A percentile compares a stretch with the other conserved stretches of the same genome.
phyloP scores from a whole-genome alignment of 345 rosid species.

The Reutealis trisperma region DNA sequence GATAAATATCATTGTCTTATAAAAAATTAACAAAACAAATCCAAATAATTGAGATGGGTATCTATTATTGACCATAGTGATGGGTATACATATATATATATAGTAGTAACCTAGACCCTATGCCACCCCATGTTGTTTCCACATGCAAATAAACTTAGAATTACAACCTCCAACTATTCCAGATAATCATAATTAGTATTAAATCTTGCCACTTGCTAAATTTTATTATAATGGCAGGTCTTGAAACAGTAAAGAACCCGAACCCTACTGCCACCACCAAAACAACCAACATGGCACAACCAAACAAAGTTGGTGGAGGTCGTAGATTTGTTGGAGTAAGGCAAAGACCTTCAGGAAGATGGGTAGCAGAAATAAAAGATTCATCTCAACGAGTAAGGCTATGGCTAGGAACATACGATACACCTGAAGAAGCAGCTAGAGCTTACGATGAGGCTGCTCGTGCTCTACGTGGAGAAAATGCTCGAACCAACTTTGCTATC shows the following conservation, averaged over 20 bases:
- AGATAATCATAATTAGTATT: neutral
- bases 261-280: slow-evolving; percentile 17
- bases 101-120: neutral
- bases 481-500: slow-evolving; percentile 59
- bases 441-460: slow-evolving; percentile 77
- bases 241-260: slow-evolving; percentile 31
- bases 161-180: neutral
- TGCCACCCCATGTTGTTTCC: neutral
- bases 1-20: neutral
- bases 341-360: slow-evolving; percentile 71
- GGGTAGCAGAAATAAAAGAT: slow-evolving; percentile 83
- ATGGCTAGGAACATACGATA: slow-evolving; percentile 74
- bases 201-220: neutral
- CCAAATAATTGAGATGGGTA: slow-evolving; percentile 24
- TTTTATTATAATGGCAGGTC: slow-evolving; percentile 38
- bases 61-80: neutral
- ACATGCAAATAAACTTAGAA: neutral
- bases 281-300: slow-evolving; percentile 16
- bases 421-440: slow-evolving; percentile 72
- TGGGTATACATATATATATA: slow-evolving; percentile 13
- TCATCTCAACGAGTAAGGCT: slow-evolving; percentile 62
- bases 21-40: neutral
- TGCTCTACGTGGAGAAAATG: slow-evolving; percentile 66
- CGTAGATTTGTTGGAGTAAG: slow-evolving; percentile 66
- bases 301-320: slow-evolving; percentile 6